Percentiles rank a stretch among this genome's conserved stretches.
These are phyloP conservation scores for Exophiala xenobiotica DNA, from an alignment of 2,329 filamentous ascomycete species.

Conservation along the genomic window DNA sequence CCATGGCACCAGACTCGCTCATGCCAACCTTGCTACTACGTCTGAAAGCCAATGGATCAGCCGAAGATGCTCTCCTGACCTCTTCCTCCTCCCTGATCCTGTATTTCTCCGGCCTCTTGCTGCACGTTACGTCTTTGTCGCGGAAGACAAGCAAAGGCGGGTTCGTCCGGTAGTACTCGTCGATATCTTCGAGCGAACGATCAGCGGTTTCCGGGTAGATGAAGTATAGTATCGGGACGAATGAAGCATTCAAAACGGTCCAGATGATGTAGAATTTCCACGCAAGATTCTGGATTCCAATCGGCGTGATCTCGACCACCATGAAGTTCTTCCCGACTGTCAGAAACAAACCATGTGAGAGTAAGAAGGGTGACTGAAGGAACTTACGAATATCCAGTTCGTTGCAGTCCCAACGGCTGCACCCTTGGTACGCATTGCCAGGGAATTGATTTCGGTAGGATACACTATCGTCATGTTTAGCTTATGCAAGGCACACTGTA, in stretches of 20 bases:
- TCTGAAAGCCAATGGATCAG: conserved; percentile 17
- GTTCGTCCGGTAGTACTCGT: conserved; percentile 40
- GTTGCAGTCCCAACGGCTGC: conserved; percentile 52
- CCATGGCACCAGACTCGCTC: background rate
- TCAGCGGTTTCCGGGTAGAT: conserved; percentile 39
- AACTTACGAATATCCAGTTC: conserved; percentile 52
- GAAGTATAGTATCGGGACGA: conserved; percentile 50
- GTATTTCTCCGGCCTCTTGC: conserved; percentile 49
- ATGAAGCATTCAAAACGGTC: conserved; percentile 46
- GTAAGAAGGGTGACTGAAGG: too few species aligned
- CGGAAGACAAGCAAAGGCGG: conserved; percentile 47
- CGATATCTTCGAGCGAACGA: conserved; percentile 38
- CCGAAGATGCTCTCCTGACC: conserved; percentile 29
- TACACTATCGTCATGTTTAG: conserved; percentile 35
- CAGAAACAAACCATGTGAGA: too few species aligned
- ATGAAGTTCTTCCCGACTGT: conserved; percentile 23
- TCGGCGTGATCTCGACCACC: conserved; percentile 47
- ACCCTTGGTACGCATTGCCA: conserved; percentile 51
- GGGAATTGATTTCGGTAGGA: conserved; percentile 51
- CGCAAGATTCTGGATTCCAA: conserved; percentile 42
- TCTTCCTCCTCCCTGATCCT: conserved; percentile 48
- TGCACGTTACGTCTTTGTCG: conserved; percentile 49
- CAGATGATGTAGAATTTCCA: conserved; percentile 50
- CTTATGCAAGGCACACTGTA: background rate
- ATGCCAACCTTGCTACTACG: conserved; percentile 15